A percentile compares a stretch with the other conserved stretches of the same genome.
These are phyloP conservation scores for Orbilia oligospora DNA, from an alignment of 2,329 filamentous ascomycete genomes.

Conservation along the genomic window DNA sequence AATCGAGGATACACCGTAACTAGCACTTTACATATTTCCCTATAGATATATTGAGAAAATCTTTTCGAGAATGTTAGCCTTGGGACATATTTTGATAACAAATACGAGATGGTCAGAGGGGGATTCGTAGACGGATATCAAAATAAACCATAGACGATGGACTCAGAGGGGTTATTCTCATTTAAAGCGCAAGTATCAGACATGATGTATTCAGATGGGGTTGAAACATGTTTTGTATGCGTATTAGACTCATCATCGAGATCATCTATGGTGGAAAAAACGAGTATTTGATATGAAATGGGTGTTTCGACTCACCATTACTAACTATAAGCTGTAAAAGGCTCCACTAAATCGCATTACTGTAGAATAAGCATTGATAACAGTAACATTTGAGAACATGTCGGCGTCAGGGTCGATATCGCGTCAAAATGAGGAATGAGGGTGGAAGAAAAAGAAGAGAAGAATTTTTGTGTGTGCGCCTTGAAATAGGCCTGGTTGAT, in stretches of 20 bases:
- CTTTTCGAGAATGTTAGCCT: not conserved
- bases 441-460: slow-evolving; percentile 9
- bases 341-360: not conserved
- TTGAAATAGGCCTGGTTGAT: not conserved
- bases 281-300: not conserved
- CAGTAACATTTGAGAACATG: not conserved
- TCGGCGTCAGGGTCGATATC: not conserved
- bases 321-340: not conserved
- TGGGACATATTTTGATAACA: not conserved
- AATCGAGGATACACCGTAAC: not conserved
- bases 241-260: slow-evolving; percentile 60
- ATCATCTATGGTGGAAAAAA: slow-evolving; percentile 6
- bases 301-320: slow-evolving; percentile 6
- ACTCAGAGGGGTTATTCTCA: slow-evolving; percentile 61
- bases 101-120: not conserved
- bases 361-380: not conserved
- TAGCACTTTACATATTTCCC: not conserved
- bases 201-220: slow-evolving; percentile 60
- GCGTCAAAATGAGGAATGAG: not conserved
- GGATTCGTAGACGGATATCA: not conserved
- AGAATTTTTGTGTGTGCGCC: slow-evolving; percentile 10
- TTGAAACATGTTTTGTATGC: slow-evolving; percentile 61
- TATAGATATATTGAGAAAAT: not conserved
- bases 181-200: slow-evolving; percentile 60
- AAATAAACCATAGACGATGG: slow-evolving; percentile 31